phyloP scores from a whole-genome alignment of 495 filamentous ascomycete genomes.

The Aspergillus coremiiformis region DNA sequence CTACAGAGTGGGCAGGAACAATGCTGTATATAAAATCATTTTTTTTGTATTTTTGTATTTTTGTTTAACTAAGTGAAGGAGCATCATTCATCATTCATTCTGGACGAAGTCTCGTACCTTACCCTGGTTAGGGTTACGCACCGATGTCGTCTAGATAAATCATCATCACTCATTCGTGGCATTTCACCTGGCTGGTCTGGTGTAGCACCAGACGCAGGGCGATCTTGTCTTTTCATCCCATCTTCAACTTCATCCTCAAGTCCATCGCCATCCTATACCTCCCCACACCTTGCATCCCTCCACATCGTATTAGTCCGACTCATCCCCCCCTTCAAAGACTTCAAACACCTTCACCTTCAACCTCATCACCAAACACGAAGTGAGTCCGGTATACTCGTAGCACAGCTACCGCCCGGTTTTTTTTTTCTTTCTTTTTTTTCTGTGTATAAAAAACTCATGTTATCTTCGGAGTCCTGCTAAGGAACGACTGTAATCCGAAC shows the following conservation, averaged over 20 bases:
- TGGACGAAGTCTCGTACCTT: neutral
- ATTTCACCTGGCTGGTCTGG: neutral
- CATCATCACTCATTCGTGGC: neutral
- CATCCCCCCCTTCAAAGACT: neutral
- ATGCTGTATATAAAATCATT: neutral
- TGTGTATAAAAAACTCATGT: neutral
- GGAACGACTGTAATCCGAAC: neutral
- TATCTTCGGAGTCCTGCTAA: neutral
- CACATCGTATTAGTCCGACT: neutral
- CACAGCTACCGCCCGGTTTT: neutral
- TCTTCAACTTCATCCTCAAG: neutral
- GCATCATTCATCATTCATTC: neutral
- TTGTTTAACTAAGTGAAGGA: neutral
- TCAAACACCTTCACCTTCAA: neutral
- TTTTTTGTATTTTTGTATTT: neutral
- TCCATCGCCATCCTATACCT: neutral
- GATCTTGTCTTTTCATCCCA: neutral
- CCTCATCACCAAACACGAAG: slow-evolving; percentile 1
- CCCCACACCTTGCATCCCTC: neutral
- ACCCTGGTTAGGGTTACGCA: neutral
- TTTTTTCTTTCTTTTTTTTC: slow-evolving; percentile 1
- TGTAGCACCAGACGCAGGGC: neutral
- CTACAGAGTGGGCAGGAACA: too few relatives aligned
- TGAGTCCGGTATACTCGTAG: slow-evolving; percentile 18
- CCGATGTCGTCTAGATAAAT: neutral